Evolutionary conservation across 768 basidiomycete species (phyloP).

Genomic region (Leucocoprinus sp.): DNA sequence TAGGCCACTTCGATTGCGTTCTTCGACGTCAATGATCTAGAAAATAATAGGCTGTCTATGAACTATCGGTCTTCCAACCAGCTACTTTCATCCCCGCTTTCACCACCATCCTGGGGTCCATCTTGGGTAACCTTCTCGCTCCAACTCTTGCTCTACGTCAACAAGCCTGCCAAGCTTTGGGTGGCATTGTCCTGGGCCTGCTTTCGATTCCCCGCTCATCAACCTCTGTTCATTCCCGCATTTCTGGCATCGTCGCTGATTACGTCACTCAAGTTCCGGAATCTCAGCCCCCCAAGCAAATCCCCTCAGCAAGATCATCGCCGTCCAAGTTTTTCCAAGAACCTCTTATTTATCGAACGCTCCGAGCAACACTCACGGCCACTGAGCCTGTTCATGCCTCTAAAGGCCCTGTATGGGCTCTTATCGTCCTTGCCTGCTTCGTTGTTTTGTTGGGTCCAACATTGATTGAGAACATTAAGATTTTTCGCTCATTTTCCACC

Average conservation of each 20-base stretch:
- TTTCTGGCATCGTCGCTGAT: slow-evolving; percentile 39
- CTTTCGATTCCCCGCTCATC: slow-evolving; percentile 37
- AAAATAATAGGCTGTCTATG: slow-evolving; percentile 56
- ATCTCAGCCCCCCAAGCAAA: slow-evolving; percentile 24
- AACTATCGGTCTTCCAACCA: slow-evolving; percentile 57
- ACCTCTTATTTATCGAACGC: slow-evolving; percentile 50
- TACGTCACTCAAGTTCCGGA: slow-evolving; percentile 34
- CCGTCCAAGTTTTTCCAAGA: slow-evolving; percentile 31
- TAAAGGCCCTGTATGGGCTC: slow-evolving; percentile 73
- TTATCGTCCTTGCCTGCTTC: slow-evolving; percentile 57
- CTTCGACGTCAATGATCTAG: slow-evolving; percentile 3
- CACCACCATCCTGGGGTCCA: slow-evolving; percentile 42
- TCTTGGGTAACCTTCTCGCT: slow-evolving; percentile 57
- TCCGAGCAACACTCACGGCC: slow-evolving; percentile 53
- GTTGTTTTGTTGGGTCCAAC: slow-evolving; percentile 58
- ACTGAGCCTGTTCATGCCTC: slow-evolving; percentile 52
- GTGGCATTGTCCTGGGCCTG: slow-evolving; percentile 54
- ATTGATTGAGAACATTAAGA: slow-evolving; percentile 34
- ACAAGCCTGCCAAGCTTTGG: slow-evolving; percentile 70
- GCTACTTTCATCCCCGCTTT: slow-evolving; percentile 64
- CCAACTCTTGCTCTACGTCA: slow-evolving; percentile 56
- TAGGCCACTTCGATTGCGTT: slow-evolving; percentile 21
- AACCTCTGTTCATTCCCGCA: slow-evolving; percentile 36
- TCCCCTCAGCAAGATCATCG: slow-evolving; percentile 12
- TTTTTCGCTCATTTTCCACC: slow-evolving; percentile 38